phyloP scores from a whole-genome alignment of 495 filamentous ascomycete species.

The Jackrogersella multiformis region DNA sequence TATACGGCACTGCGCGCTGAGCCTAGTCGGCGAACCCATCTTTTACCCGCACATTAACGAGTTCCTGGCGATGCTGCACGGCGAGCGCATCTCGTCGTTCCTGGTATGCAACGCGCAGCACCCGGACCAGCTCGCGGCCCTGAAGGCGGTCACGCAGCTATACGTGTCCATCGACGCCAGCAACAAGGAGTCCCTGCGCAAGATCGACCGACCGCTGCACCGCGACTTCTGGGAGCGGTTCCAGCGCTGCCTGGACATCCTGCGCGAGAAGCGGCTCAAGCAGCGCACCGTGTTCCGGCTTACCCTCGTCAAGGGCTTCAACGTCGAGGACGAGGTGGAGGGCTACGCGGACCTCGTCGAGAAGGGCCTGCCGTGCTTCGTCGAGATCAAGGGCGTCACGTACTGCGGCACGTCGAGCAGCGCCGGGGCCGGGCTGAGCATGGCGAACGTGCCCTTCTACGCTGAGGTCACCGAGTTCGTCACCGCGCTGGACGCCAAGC shows the following conservation, averaged over 20 bases:
- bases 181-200: conserved; percentile 84
- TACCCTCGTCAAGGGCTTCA: conserved; percentile 93
- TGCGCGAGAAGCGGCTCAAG: conserved; percentile 78
- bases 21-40: conserved; percentile 92
- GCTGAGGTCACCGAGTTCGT: conserved; percentile 87
- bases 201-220: conserved; percentile 90
- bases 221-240: conserved; percentile 98
- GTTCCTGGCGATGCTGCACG: conserved; percentile 82
- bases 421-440: conserved; percentile 82
- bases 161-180: conserved; percentile 96
- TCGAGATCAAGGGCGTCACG: conserved; percentile 96
- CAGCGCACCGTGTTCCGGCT: conserved; percentile 96
- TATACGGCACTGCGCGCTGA: conserved; percentile 90
- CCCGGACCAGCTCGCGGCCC: conserved; percentile 83
- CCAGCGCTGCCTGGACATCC: conserved; percentile 86
- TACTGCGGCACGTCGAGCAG: conserved; percentile 91
- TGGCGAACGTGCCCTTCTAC: conserved; percentile 97
- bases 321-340: conserved; percentile 88
- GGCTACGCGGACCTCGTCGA: conserved; percentile 92
- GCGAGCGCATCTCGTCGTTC: conserved; percentile 89
- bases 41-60: conserved; percentile 98
- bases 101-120: conserved; percentile 99
- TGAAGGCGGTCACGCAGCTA: conserved; percentile 87
- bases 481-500: conserved; percentile 69
- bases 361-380: conserved; percentile 83